Percentiles rank a stretch among this genome's conserved stretches.
phyloP scores from a whole-genome alignment of 164 flowering plant species.

The Sextonia rubra region DNA sequence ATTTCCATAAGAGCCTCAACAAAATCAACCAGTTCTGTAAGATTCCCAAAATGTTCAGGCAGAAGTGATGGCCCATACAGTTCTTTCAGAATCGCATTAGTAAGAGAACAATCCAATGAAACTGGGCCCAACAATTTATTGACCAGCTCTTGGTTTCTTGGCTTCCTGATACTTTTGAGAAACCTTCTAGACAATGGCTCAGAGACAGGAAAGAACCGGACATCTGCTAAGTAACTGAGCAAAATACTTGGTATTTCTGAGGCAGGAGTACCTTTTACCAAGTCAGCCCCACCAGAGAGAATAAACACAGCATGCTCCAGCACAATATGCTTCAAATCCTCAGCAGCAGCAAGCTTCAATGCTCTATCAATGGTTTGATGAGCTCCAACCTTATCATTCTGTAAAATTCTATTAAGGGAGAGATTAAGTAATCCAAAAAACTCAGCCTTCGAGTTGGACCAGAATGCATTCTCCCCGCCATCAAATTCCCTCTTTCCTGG shows the following conservation, averaged over 20 bases:
- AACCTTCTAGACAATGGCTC: slow-evolving; percentile 62
- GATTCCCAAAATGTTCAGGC: slow-evolving; percentile 37
- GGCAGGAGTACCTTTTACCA: slow-evolving; percentile 21
- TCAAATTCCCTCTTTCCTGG: slow-evolving; percentile 12
- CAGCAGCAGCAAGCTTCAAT: slow-evolving; percentile 35
- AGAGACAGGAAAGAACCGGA: slow-evolving; percentile 19
- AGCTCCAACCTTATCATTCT: slow-evolving; percentile 46
- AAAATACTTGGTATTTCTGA: slow-evolving; percentile 28
- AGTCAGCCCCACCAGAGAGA: slow-evolving; percentile 22
- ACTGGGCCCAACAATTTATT: slow-evolving; percentile 44
- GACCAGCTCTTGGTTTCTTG: slow-evolving; percentile 54
- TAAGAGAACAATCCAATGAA: slow-evolving; percentile 43
- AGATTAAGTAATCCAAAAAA: slow-evolving; percentile 70
- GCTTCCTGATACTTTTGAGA: slow-evolving; percentile 37
- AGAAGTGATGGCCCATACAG: slow-evolving; percentile 73
- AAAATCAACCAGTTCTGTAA: slow-evolving; percentile 56
- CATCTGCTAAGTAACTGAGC: slow-evolving; percentile 33
- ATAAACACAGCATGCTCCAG: slow-evolving; percentile 56
- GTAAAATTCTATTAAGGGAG: slow-evolving; percentile 44
- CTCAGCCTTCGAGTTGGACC: slow-evolving; percentile 29
- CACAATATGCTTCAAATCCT: slow-evolving; percentile 44
- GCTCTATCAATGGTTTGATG: slow-evolving; percentile 51
- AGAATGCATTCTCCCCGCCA: slow-evolving; percentile 13
- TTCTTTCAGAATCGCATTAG: slow-evolving; percentile 58
- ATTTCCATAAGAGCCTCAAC: slow-evolving; percentile 65